Percentiles rank a stretch among this genome's conserved stretches.
Conservation (phyloP, 305 asterid species). For the Plantago coronopus region DNA sequence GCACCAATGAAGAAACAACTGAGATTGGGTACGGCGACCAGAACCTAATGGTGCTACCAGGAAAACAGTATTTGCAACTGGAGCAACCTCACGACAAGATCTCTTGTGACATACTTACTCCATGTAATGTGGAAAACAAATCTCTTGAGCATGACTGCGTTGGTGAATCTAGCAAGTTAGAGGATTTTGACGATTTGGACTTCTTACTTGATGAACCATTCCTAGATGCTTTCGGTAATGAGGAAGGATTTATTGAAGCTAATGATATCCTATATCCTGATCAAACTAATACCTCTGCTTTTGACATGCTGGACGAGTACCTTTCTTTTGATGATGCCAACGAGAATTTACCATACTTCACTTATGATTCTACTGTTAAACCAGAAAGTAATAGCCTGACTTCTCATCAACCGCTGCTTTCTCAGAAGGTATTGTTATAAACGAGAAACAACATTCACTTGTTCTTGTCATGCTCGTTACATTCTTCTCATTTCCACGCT, state of each 20-base stretch:
- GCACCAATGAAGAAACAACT: slow-evolving; percentile 40
- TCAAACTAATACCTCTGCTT: slow-evolving; percentile 31
- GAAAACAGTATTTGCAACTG: slow-evolving; percentile 28
- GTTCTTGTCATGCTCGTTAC: too few species aligned
- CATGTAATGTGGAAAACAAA: slow-evolving; percentile 29
- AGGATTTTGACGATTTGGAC: slow-evolving; percentile 40
- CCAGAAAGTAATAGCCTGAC: slow-evolving; percentile 34
- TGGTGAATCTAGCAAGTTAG: slow-evolving; percentile 67
- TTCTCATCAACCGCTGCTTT: slow-evolving; percentile 32
- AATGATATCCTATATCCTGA: slow-evolving; percentile 55
- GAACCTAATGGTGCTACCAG: slow-evolving; percentile 24
- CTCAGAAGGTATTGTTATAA: slow-evolving; percentile 44
- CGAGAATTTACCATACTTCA: slow-evolving; percentile 33
- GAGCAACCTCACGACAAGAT: slow-evolving; percentile 37
- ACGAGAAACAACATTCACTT: too few species aligned
- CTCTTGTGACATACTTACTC: slow-evolving; percentile 32
- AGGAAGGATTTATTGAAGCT: slow-evolving; percentile 64
- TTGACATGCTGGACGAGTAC: slow-evolving; percentile 63
- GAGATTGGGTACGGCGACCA: slow-evolving; percentile 35
- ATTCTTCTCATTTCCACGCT: too few species aligned
- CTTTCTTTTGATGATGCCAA: slow-evolving; percentile 55
- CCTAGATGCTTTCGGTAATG: slow-evolving; percentile 37
- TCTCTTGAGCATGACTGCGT: slow-evolving; percentile 65
- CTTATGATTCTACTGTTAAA: slow-evolving; percentile 41
- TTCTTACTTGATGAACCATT: slow-evolving; percentile 63